Base-by-base conservation (phyloP, 2,329 filamentous ascomycete genomes). In the Phyllosticta capitalensis region DNA sequence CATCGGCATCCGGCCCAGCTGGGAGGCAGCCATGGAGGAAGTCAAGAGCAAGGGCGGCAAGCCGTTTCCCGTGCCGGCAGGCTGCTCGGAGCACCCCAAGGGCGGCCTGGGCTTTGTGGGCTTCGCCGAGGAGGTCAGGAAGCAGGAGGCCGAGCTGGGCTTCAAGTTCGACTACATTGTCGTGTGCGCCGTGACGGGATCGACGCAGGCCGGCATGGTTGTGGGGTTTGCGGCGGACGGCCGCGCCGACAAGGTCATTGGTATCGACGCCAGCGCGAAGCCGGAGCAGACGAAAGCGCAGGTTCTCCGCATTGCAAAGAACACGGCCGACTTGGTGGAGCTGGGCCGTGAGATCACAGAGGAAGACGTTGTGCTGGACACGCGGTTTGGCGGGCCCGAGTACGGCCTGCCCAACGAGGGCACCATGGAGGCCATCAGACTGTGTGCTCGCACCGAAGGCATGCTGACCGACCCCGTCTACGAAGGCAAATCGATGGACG, bases 381-480 rank as follows among this genome's bases (percentile, higher is more conserved):
- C 80, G 38, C 68, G 83, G 62, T 90, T 87, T 67, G 85, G 88
- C 69, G 87, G 80, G 19, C 84, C 84, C 7, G 73, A 79, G 6
- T 89, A 90, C 69, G 87, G 87, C 1, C 78, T 88, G 60, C 84
- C 86, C 0, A 84, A 87, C 64, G 73, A 82, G 68, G 74, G 75
- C 65, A 90, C 87, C 1, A 78, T 86, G 55, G 83, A 83, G 30
- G 86, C 86, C 0, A 89, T 90, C 68, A 81, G 80, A 69, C 84
- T 87, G 67, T 84, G 83, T 5, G 87, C 87, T 0, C 71, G 76
- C 61, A 88, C 83, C 1, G 87, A 90, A 74, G 87, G 81, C 0
- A 85, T 90, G 65, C 87, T 90, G 63, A 89, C 86, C 0, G 87
- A 90, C 67, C 87, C 86, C 0, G 87, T 90, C 1, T 90, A 90